A percentile compares a stretch with the other conserved stretches of the same genome.
Conservation (phyloP, 1,284 basidiomycete species). For the Flammula alnicola region DNA sequence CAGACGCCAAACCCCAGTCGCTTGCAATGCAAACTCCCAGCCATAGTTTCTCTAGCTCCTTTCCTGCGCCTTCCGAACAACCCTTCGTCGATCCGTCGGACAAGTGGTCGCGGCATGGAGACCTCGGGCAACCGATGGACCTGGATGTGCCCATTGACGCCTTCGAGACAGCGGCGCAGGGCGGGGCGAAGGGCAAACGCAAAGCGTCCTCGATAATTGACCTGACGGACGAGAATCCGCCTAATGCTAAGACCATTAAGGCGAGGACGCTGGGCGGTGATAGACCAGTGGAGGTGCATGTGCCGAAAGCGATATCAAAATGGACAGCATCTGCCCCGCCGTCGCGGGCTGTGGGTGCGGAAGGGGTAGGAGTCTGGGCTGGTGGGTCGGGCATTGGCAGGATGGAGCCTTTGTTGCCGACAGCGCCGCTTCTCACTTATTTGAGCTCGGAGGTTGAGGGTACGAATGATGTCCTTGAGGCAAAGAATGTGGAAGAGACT, state of each 20-base stretch:
- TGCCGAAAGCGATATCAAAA: slow-evolving; percentile 55
- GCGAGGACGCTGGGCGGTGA: slow-evolving; percentile 78
- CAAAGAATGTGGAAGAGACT: slow-evolving; percentile 73
- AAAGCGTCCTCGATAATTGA: slow-evolving; percentile 51
- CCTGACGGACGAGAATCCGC: slow-evolving; percentile 47
- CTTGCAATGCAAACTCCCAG: slow-evolving; percentile 22
- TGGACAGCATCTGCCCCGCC: too few relatives aligned
- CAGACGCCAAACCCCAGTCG: slow-evolving; percentile 20
- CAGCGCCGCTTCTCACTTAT: slow-evolving; percentile 62
- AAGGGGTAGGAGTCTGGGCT: slow-evolving; percentile 5
- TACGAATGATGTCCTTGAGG: slow-evolving; percentile 75
- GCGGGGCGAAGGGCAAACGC: slow-evolving; percentile 48
- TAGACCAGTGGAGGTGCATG: slow-evolving; percentile 51
- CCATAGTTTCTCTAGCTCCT: slow-evolving; percentile 32
- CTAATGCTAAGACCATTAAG: slow-evolving; percentile 37
- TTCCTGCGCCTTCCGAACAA: slow-evolving; percentile 49
- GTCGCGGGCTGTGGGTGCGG: slow-evolving; percentile 6
- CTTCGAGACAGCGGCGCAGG: slow-evolving; percentile 39
- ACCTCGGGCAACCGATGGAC: slow-evolving; percentile 44
- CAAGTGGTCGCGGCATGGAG: slow-evolving; percentile 36
- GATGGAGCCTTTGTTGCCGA: slow-evolving; percentile 37
- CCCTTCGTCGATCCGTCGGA: slow-evolving; percentile 43
- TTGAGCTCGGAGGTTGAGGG: slow-evolving; percentile 65
- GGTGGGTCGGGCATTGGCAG: slow-evolving; percentile 12
- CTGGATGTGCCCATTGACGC: slow-evolving; percentile 59